Percentiles rank a stretch among this genome's conserved stretches.
These are phyloP conservation scores for Aspergillus baeticus DNA, from an alignment of 495 filamentous ascomycete genomes.

Conservation along the genomic window DNA sequence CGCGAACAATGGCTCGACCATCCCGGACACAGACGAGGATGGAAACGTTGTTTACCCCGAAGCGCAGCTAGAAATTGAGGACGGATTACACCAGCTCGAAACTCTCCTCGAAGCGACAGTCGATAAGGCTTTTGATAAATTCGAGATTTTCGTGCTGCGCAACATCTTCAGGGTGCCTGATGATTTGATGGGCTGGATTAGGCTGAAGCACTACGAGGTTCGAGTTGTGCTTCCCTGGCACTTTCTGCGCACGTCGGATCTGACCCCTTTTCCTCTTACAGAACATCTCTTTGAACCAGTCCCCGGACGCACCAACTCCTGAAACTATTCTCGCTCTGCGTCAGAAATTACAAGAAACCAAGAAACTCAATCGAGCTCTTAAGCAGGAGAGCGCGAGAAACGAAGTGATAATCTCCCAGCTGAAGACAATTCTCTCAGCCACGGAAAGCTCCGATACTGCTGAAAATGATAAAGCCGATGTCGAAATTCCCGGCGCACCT, in stretches of 20 bases:
- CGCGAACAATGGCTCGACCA: slow-evolving; percentile 41
- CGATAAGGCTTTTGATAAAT: slow-evolving; percentile 75
- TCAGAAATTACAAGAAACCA: slow-evolving; percentile 75
- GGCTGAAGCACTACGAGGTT: slow-evolving; percentile 83
- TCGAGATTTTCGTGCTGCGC: slow-evolving; percentile 81
- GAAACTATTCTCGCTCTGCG: slow-evolving; percentile 70
- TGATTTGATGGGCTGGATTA: slow-evolving; percentile 73
- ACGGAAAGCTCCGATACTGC: slow-evolving; percentile 28
- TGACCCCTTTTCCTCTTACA: slow-evolving; percentile 15
- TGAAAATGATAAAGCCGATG: slow-evolving; percentile 25
- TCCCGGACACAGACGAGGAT: slow-evolving; percentile 53
- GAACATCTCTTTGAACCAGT: slow-evolving; percentile 36
- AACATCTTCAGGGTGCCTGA: slow-evolving; percentile 80
- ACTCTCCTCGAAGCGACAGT: slow-evolving; percentile 83
- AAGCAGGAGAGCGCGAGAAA: slow-evolving; percentile 76
- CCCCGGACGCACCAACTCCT: slow-evolving; percentile 48
- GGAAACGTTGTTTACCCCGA: slow-evolving; percentile 54
- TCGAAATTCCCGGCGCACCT: slow-evolving; percentile 13
- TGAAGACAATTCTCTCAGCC: slow-evolving; percentile 54
- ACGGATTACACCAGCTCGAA: slow-evolving; percentile 88
- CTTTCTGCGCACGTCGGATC: not conserved
- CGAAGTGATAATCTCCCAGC: slow-evolving; percentile 62
- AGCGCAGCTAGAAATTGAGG: slow-evolving; percentile 77
- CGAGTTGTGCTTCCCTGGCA: slow-evolving; percentile 22
- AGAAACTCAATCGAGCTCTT: slow-evolving; percentile 73